These are phyloP conservation scores for Thamnidium elegans DNA, from an alignment of 192 early-diverging fungal species.

Conservation along the genomic window DNA sequence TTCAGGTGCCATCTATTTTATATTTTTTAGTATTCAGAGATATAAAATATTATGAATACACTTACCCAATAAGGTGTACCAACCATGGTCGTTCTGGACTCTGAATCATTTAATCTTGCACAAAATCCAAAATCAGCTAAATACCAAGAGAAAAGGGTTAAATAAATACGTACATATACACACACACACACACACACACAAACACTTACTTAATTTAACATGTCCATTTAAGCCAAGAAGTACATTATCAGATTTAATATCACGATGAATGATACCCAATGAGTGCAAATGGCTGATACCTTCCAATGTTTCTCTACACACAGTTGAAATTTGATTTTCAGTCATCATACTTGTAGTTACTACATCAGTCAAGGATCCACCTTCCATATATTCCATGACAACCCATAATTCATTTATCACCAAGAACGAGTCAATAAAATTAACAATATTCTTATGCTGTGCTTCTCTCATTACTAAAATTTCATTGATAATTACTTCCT, in stretches of 20 bases:
- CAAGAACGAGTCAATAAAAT: conserved; percentile 84
- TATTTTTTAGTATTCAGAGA: neutral
- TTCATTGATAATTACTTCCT: conserved; percentile 95
- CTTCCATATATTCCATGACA: conserved; percentile 94
- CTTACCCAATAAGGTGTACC: conserved; percentile 84
- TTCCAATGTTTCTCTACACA: conserved; percentile 76
- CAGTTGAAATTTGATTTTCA: conserved; percentile 82
- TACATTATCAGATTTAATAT: conserved; percentile 87
- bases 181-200: neutral
- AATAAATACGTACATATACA: neutral
- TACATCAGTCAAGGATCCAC: conserved; percentile 80
- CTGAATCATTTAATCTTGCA: conserved; percentile 70
- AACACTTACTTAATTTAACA: conserved; percentile 68
- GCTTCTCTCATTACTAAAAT: conserved; percentile 86
- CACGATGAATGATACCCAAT: conserved; percentile 80
- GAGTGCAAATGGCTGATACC: conserved; percentile 75
- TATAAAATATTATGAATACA: neutral
- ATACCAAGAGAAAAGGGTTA: neutral
- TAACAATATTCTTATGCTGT: conserved; percentile 82
- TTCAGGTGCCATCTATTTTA: conserved; percentile 90
- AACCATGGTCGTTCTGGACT: conserved; percentile 78
- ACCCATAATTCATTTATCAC: conserved; percentile 84
- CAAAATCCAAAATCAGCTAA: conserved; percentile 88
- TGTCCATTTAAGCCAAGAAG: conserved; percentile 64
- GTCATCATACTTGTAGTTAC: conserved; percentile 80